Base-by-base conservation (phyloP, 306 rosid genomes). In the Fragaria vesca region DNA sequence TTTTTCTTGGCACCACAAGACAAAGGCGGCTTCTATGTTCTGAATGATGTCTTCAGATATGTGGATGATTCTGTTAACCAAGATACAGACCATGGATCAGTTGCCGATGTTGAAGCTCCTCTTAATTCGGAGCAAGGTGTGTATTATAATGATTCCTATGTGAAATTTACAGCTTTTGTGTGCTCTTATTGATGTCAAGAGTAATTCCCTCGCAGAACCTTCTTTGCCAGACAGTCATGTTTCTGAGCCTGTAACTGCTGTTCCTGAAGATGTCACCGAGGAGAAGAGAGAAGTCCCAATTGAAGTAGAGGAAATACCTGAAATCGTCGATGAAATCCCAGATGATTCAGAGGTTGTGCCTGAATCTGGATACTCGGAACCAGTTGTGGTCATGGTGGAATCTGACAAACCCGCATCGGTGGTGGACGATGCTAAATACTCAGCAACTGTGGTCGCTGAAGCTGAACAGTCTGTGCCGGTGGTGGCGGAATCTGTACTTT, bases 1-100 rank as follows among this genome's bases (percentile, higher is more conserved):
- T 94, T 94, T 81, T 94, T 94, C 84, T 91, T 94, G 81, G 98
- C 98, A 17, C 97, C 97, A 8, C 98, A 94, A 84, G 97, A 94
- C 75, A 89, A 87, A 77, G 98, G 98, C 42, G 98, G 98, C 51
- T 94, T 88, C 85, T 94, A 82, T 84, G 97, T 94, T 60, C 73
- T 91, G 86, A 94, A 91, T 78, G 98, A 94, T 85, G 91, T 86
- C 34, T 89, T 94, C 65, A 89, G 98, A 88, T 90, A 87, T 89
- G 90, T 91, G 46, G 90, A 89, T 45, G 97, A 87, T 47, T 40
- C 30, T 12, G 28, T n/a, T 62, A 38, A 43, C 47, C 74, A 75
- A 58, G 76, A 76, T 75, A 91, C 69, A 66, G 78, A 28, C 76
- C 80, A 79, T 55, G 87, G 32, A 17, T 48, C 78, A 71, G 79